These are phyloP conservation scores for Phytophthora pini DNA, from an alignment of 352 stramenopile genomes.

Conservation along the genomic window DNA sequence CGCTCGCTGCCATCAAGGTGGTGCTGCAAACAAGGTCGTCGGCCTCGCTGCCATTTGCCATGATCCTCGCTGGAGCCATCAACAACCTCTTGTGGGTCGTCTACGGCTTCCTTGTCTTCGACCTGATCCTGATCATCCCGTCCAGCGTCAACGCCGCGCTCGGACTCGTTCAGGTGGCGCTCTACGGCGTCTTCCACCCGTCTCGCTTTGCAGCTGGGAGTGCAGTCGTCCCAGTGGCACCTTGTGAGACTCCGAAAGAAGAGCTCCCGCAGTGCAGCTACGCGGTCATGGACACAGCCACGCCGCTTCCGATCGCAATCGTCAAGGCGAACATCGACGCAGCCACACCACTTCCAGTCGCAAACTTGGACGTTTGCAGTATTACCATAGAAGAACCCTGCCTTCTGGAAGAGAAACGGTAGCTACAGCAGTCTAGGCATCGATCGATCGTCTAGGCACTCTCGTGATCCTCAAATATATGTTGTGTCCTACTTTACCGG, in stretches of 20 bases:
- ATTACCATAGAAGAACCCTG: slow-evolving; percentile 40
- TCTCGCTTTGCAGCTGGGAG: slow-evolving; percentile 26
- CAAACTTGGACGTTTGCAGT: slow-evolving; percentile 31
- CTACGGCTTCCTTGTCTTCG: slow-evolving; percentile 61
- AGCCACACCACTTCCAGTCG: no score
- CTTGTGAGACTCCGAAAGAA: slow-evolving; percentile 29
- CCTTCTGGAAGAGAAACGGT: slow-evolving; percentile 12
- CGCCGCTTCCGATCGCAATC: not conserved
- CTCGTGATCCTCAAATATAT: slow-evolving; percentile 9
- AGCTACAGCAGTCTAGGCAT: slow-evolving; percentile 14
- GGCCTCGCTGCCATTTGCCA: slow-evolving; percentile 62
- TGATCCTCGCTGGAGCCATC: slow-evolving; percentile 63
- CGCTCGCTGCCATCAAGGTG: slow-evolving; percentile 59
- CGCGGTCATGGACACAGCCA: slow-evolving; percentile 23
- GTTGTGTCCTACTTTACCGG: no score
- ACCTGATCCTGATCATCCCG: slow-evolving; percentile 68
- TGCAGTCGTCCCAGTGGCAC: slow-evolving; percentile 13
- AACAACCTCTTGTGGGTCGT: slow-evolving; percentile 84
- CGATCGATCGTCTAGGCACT: slow-evolving; percentile 15
- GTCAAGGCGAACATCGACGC: no score
- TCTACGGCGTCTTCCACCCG: slow-evolving; percentile 69
- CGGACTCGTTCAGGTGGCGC: slow-evolving; percentile 55
- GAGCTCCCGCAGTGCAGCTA: slow-evolving; percentile 28
- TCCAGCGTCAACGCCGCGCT: slow-evolving; percentile 55
- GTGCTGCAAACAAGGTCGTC: slow-evolving; percentile 63